Evolutionary conservation across 768 basidiomycete genomes (phyloP).

Genomic region (Lentinus tigrinus): DNA sequence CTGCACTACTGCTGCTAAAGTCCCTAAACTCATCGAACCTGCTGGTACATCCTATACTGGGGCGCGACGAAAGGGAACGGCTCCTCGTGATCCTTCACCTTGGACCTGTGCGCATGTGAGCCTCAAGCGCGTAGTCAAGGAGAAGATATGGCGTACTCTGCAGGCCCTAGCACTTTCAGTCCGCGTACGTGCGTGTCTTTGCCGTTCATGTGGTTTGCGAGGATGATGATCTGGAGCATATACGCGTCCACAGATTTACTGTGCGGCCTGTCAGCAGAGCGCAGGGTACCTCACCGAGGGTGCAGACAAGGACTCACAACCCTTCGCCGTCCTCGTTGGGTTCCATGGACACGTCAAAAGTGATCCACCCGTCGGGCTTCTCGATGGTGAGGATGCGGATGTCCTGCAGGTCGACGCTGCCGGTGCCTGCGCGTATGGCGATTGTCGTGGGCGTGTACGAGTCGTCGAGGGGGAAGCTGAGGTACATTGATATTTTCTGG

Average conservation of each 20-base stretch:
- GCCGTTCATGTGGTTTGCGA: constrained; percentile 96
- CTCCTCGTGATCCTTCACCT: constrained; percentile 50
- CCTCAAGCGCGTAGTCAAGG: background rate
- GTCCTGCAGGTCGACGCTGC: constrained; percentile 89
- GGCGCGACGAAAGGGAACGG: constrained; percentile 67
- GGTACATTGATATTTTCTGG: constrained; percentile 84
- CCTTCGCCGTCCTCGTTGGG: constrained; percentile 77
- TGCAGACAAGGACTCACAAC: constrained; percentile 48
- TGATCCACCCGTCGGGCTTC: constrained; percentile 94
- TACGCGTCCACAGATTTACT: constrained; percentile 90
- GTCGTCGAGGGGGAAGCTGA: constrained; percentile 83
- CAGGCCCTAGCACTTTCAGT: constrained; percentile 79
- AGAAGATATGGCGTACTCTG: too few species aligned
- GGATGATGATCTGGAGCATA: constrained; percentile 84
- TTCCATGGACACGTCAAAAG: constrained; percentile 80
- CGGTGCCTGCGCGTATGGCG: constrained; percentile 89
- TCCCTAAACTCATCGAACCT: constrained; percentile 52
- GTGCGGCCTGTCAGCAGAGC: background rate
- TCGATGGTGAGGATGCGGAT: constrained; percentile 81
- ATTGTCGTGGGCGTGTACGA: constrained; percentile 96
- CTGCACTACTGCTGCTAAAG: constrained; percentile 5
- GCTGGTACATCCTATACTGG: constrained; percentile 75
- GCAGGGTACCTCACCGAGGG: background rate
- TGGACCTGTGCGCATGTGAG: background rate
- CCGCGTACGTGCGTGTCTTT: constrained; percentile 99